These are phyloP conservation scores for Echinochloa phyllopogon DNA, from an alignment of 176 grass and related monocot genomes.

Conservation along the genomic window DNA sequence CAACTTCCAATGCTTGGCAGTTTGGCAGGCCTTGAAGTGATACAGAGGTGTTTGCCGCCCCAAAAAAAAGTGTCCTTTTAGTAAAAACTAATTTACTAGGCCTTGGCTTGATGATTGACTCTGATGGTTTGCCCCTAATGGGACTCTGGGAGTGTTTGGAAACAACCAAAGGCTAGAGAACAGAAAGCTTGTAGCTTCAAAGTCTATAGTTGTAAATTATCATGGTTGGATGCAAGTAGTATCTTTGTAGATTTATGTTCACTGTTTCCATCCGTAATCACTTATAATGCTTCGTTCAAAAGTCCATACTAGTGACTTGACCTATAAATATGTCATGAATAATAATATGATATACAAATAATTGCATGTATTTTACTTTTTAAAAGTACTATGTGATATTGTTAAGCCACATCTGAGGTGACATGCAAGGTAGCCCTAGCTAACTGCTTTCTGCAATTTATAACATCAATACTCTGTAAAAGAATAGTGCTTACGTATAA, in stretches of 20 bases:
- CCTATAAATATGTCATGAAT: background rate
- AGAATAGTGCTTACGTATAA: constrained; percentile 75
- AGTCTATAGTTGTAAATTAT: background rate
- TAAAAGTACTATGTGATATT: background rate
- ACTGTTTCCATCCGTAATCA: background rate
- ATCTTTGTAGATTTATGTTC: background rate
- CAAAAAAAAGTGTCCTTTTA: constrained; percentile 8
- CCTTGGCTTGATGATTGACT: background rate
- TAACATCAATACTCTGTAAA: background rate
- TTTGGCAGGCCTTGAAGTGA: background rate
- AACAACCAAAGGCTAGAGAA: background rate
- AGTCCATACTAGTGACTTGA: background rate
- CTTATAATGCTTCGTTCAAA: background rate
- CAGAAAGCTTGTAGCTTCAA: constrained; percentile 5
- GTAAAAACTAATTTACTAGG: background rate
- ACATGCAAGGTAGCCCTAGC: background rate
- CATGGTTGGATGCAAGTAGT: background rate
- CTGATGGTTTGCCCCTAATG: background rate
- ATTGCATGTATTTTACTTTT: background rate
- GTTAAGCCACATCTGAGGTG: background rate
- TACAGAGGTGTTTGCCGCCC: background rate
- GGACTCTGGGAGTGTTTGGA: background rate
- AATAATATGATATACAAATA: constrained; percentile 6
- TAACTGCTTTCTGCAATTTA: background rate
- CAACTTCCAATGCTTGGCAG: background rate